A percentile compares a stretch with the other conserved stretches of the same genome.
phyloP scores from a whole-genome alignment of 805 yeast genomes.

The Tetrapisispora pingtungensis region DNA sequence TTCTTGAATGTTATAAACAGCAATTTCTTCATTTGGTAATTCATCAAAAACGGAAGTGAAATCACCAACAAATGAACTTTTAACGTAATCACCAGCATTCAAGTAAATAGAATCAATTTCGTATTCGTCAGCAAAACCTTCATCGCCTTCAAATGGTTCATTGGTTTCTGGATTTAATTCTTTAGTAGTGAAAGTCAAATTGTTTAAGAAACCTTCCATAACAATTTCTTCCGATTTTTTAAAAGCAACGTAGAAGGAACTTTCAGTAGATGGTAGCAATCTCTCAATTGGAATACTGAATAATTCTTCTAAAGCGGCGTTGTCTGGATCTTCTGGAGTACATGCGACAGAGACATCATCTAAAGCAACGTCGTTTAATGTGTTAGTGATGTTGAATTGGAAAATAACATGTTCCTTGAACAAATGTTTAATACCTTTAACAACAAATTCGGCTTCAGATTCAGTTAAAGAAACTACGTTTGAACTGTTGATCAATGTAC shows the following conservation, averaged over 20 bases:
- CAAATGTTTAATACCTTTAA: slow-evolving; percentile 72
- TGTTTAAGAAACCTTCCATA: slow-evolving; percentile 48
- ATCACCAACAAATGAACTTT: slow-evolving; percentile 68
- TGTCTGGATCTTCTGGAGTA: slow-evolving; percentile 48
- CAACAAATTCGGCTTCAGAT: slow-evolving; percentile 86
- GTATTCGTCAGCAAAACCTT: slow-evolving; percentile 89
- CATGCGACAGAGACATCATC: slow-evolving; percentile 67
- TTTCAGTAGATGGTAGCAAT: slow-evolving; percentile 60
- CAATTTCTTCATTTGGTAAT: slow-evolving; percentile 49
- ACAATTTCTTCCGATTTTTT: slow-evolving; percentile 40
- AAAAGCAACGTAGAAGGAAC: slow-evolving; percentile 71
- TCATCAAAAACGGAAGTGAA: slow-evolving; percentile 69
- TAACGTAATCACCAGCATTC: slow-evolving; percentile 67
- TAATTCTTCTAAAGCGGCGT: slow-evolving; percentile 44
- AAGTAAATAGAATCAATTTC: slow-evolving; percentile 73
- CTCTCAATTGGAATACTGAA: slow-evolving; percentile 65
- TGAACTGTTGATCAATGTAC: slow-evolving; percentile 66
- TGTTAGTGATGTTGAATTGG: slow-evolving; percentile 78
- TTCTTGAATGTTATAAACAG: slow-evolving; percentile 56
- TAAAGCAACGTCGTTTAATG: slow-evolving; percentile 65
- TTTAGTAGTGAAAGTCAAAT: slow-evolving; percentile 62
- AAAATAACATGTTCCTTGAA: slow-evolving; percentile 63
- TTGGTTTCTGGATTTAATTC: slow-evolving; percentile 71
- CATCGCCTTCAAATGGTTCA: slow-evolving; percentile 55
- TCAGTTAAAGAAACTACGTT: slow-evolving; percentile 65